These are phyloP conservation scores for Tulasnella sp. DNA, from an alignment of 768 basidiomycete species.

Conservation along the genomic window DNA sequence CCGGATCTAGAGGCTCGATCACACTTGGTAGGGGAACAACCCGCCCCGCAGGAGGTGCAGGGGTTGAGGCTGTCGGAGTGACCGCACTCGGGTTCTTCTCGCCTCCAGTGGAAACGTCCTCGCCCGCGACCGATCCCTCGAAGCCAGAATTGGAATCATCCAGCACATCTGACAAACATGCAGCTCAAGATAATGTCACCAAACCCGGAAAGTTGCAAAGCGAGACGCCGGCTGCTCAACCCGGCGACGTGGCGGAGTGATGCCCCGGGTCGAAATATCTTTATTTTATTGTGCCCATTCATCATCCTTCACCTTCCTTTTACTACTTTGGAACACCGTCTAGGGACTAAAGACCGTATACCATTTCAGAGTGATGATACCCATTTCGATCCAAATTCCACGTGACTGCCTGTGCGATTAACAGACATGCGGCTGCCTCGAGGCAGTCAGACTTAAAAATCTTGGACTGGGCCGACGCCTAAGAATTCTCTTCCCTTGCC, in stretches of 20 bases:
- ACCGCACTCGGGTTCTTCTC: conserved; percentile 77
- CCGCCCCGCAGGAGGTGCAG: conserved; percentile 61
- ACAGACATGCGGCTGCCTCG: conserved; percentile 9
- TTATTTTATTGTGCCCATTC: neutral
- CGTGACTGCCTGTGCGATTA: neutral
- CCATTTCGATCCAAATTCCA: neutral
- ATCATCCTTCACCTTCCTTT: neutral
- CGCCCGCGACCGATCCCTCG: neutral
- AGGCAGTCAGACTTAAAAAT: conserved; percentile 6
- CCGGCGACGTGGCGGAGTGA: neutral
- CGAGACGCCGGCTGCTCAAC: neutral
- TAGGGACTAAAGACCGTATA: neutral
- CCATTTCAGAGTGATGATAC: neutral
- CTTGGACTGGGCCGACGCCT: conserved; percentile 2
- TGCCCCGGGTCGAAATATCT: neutral
- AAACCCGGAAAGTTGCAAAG: neutral
- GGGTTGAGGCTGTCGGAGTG: conserved; percentile 70
- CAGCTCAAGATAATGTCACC: neutral
- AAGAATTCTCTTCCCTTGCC: neutral
- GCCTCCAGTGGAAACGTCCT: conserved; percentile 35
- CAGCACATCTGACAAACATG: neutral
- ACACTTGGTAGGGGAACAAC: conserved; percentile 33
- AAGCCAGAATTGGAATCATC: neutral
- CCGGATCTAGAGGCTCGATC: conserved; percentile 33
- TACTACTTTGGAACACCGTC: neutral